A percentile compares a stretch with the other conserved stretches of the same genome.
Conservation (phyloP, 768 basidiomycete species). For the Russula virescens region DNA sequence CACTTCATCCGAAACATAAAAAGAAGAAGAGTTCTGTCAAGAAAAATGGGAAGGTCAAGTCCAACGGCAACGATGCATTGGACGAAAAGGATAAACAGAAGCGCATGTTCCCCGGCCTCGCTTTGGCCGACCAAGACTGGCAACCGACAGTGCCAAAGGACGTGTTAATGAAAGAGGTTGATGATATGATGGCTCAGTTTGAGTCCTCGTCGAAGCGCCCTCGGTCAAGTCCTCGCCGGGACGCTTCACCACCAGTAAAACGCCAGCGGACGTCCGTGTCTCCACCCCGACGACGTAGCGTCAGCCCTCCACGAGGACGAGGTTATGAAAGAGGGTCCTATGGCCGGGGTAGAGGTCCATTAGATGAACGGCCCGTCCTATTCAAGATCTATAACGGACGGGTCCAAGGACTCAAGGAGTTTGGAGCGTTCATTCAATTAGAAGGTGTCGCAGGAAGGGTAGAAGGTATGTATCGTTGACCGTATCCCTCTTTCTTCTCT, state of each 20-base stretch:
- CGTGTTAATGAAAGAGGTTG: constrained; percentile 80
- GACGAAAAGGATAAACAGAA: constrained; percentile 71
- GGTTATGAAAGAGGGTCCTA: constrained; percentile 42
- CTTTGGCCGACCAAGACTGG: constrained; percentile 70
- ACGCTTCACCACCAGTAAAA: constrained; percentile 43
- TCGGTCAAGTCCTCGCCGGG: constrained; percentile 35
- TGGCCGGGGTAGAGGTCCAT: constrained; percentile 34
- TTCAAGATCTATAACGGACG: constrained; percentile 94
- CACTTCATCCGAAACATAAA: constrained; percentile 94
- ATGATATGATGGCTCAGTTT: constrained; percentile 78
- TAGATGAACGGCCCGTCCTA: constrained; percentile 81
- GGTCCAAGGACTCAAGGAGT: constrained; percentile 84
- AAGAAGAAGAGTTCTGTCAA: constrained; percentile 58
- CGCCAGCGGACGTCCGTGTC: constrained; percentile 52
- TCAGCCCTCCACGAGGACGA: constrained; percentile 56
- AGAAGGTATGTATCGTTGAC: constrained; percentile 65
- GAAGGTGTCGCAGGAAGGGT: constrained; percentile 82
- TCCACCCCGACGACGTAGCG: constrained; percentile 44
- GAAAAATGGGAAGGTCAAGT: constrained; percentile 33
- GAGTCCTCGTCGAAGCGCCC: constrained; percentile 64
- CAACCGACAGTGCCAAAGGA: constrained; percentile 62
- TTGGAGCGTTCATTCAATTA: constrained; percentile 88
- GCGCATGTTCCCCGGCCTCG: constrained; percentile 86
- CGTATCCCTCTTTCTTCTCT: constrained; percentile 10
- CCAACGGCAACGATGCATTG: constrained; percentile 33